Evolutionary conservation across 805 yeast species (phyloP), one percentile per base, ranked within the genome.

Genomic region (Candida nitratophila): DNA sequence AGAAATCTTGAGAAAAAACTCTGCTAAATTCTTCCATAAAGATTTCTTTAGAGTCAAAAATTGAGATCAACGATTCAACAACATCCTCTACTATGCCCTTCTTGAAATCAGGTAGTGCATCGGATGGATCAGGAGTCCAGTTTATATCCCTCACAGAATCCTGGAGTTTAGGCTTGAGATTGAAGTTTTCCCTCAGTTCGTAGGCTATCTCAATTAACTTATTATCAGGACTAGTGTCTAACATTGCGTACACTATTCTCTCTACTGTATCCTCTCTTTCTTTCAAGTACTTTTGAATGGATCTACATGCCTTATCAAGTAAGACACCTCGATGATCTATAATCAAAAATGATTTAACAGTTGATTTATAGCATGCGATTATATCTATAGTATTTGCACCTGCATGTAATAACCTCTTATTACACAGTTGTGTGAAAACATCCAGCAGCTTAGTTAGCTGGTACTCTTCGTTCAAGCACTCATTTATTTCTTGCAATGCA

Each of bases 291-390:
- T 74, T 63, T 41, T 95, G 65, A 3, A 90, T 84, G 2, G 93
- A 93, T 30, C 88, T 63, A 1, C 86, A 79, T 0, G 86, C 90
- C 40, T 79, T 77, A 56, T 86, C 95, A 8, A 90, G 66, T 27
- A 90, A 64, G 1, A 87, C 91, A 0, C 96, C 96, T 33, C 86
- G 71, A 7, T 96, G 95, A 54, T 91, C 98, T n/a, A 93, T 68
- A 0, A 81, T 64, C 24, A 83, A 59, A 47, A 91, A 87, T 0
- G 89, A 72, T 49, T 78, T 72, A 38, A 90, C 83, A 1, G 90
- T 78, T 15, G 79, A 76, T 4, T 85, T 79, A 56, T 86, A 91
- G 43, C 74, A 77, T 2, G 76, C 63, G 22, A 91, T 74, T 8
- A 88, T 79, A 41, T 81, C 86, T 4, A 73, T 71, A 0, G 98